These are phyloP conservation scores for Talaromyces sp. DNA, from an alignment of 2,329 filamentous ascomycete species.

Conservation along the genomic window DNA sequence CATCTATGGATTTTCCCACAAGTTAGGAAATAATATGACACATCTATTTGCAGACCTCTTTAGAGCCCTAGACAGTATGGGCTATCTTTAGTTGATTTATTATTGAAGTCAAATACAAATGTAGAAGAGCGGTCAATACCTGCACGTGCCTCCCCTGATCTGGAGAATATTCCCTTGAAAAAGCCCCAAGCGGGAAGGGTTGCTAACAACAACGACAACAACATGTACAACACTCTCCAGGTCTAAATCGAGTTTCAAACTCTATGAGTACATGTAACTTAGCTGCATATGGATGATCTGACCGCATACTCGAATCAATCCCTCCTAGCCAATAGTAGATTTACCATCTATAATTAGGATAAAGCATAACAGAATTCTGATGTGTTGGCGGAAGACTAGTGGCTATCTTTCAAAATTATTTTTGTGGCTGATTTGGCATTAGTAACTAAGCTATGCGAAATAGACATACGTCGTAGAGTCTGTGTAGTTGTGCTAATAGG, in stretches of 20 bases:
- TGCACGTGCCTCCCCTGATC: neutral
- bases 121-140: neutral
- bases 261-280: neutral
- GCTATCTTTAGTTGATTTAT: neutral
- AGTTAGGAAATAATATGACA: neutral
- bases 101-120: neutral
- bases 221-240: neutral
- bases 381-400: neutral
- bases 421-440: neutral
- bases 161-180: neutral
- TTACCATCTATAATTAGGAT: neutral
- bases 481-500: neutral
- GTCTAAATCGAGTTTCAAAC: neutral
- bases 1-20: neutral
- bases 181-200: neutral
- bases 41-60: neutral
- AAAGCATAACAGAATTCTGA: neutral
- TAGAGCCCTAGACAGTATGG: neutral
- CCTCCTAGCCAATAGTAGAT: neutral
- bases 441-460: neutral
- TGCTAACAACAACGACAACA: neutral
- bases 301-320: neutral
- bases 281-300: neutral
- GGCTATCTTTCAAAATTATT: neutral
- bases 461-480: neutral